Evolutionary conservation across 2,329 filamentous ascomycete species (phyloP), one percentile per base, ranked within the genome.

Genomic region (Fusarium subtropicale): DNA sequence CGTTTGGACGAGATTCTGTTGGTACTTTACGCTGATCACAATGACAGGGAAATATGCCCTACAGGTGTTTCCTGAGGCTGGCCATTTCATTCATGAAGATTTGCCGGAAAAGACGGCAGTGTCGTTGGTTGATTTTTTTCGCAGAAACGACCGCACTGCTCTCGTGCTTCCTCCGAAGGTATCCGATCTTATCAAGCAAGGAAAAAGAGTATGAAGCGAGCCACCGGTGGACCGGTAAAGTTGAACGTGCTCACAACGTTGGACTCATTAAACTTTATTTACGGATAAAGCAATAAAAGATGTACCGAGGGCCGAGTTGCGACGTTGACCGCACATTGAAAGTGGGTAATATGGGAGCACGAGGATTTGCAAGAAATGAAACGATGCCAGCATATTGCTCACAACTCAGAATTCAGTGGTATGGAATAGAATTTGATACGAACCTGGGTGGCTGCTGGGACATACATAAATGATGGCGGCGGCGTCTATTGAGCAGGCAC

Each of bases 1-100:
- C 72, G 79, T 48, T 44, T n/a, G 28, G 13, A 13, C 15, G 24
- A 12, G 20, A n/a, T 24, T 30, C 26, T 42, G 18, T n/a, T 28
- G 47, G 44, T 11, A 30, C 15, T 34, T 24, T 34, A 42, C 56
- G 53, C 69, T 74, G 46, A 75, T 60, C 31, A 22, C n/a, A 18
- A 44, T 30, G 13, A 60, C 30, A 89, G 91, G 94, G 7, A 98
- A 98, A 85, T 99, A 98, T 77, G 94, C 97, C 60, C 83, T 99
- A 46, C 92, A 97, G 73, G 94, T 99, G 9, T 92, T 98, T 74
- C 94, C 96, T 1, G 93, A 97, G 77, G 94, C 96, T 2, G 96
- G 96, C 1, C 96, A 99, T 79, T 99, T 99, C 76, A 89, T 99
- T 58, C 96, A 99, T 71, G 96, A 99, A 79, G 96, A 99, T 78